Conservation (phyloP, 345 rosid species). For the Fremontodendron californicum region DNA sequence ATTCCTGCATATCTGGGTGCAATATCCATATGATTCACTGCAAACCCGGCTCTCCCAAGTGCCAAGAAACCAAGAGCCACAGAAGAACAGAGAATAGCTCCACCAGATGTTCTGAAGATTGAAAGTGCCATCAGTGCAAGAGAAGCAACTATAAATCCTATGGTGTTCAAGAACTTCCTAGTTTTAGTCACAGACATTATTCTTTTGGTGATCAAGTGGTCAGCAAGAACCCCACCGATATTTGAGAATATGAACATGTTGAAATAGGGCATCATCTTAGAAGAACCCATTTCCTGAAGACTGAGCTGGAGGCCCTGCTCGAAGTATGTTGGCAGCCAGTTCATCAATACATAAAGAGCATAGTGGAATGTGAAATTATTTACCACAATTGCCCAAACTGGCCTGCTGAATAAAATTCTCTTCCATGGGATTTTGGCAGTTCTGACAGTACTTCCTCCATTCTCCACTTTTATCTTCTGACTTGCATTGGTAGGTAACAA, state of each 20-base stretch:
- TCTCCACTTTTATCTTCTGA: slow-evolving; percentile 57
- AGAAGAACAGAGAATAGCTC: slow-evolving; percentile 84
- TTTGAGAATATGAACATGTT: slow-evolving; percentile 96
- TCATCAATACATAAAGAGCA: slow-evolving; percentile 88
- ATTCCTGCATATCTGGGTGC: slow-evolving; percentile 96
- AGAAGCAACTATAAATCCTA: slow-evolving; percentile 80
- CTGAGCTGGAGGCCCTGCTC: slow-evolving; percentile 86
- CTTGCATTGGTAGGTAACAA: slow-evolving; percentile 54
- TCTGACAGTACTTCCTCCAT: slow-evolving; percentile 42
- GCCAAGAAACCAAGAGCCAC: slow-evolving; percentile 91
- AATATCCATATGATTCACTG: slow-evolving; percentile 97
- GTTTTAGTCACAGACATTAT: slow-evolving; percentile 77
- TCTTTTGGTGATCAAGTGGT: slow-evolving; percentile 73
- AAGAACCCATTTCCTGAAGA: slow-evolving; percentile 95
- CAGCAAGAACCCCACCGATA: slow-evolving; percentile 84
- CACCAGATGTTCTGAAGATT: slow-evolving; percentile 60
- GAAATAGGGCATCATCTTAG: slow-evolving; percentile 95
- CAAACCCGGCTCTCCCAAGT: slow-evolving; percentile 97
- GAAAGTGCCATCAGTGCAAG: slow-evolving; percentile 79
- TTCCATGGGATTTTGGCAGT: slow-evolving; percentile 80
- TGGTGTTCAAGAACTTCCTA: slow-evolving; percentile 71
- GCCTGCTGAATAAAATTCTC: slow-evolving; percentile 63
- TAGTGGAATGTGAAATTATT: slow-evolving; percentile 96
- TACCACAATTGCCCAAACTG: slow-evolving; percentile 89
- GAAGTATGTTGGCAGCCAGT: slow-evolving; percentile 93